phyloP scores from a whole-genome alignment of 2,329 filamentous ascomycete species.

The Ampelomyces quisqualis region DNA sequence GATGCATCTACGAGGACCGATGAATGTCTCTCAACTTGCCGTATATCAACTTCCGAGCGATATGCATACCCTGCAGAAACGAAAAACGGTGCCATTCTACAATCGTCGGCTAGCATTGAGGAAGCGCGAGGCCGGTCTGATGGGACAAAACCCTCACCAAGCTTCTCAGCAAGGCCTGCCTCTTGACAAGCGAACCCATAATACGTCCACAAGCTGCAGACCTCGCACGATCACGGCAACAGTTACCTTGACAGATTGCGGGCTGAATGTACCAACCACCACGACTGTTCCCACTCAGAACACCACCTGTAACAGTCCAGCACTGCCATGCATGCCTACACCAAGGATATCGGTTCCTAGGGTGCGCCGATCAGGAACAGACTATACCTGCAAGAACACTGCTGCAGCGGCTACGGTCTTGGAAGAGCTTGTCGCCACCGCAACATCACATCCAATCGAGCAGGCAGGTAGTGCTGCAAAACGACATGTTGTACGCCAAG shows the following conservation, averaged over 20 bases:
- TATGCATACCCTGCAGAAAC: constrained; percentile 15
- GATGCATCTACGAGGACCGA: constrained; percentile 70
- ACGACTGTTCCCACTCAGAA: constrained; percentile 1
- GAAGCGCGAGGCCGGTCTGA: not conserved
- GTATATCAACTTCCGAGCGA: constrained; percentile 58
- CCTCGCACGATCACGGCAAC: constrained; percentile 14
- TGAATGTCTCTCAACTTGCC: constrained; percentile 66
- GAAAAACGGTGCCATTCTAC: constrained; percentile 22
- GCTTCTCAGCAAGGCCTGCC: not conserved
- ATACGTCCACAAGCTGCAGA: constrained; percentile 8
- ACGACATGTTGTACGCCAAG: constrained; percentile 3
- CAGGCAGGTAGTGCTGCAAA: not conserved
- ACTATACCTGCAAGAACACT: too few relatives aligned
- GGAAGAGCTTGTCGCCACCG: not conserved
- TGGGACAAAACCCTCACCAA: not conserved
- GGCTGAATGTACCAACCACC: not conserved
- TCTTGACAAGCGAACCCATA: constrained; percentile 6
- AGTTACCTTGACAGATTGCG: constrained; percentile 12
- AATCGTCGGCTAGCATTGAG: constrained; percentile 12
- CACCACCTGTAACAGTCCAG: too few relatives aligned
- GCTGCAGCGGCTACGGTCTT: too few relatives aligned
- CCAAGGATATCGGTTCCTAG: too few relatives aligned
- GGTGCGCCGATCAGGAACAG: too few relatives aligned
- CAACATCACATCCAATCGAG: not conserved
- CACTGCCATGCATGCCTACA: too few relatives aligned